phyloP scores from a whole-genome alignment of 1,284 basidiomycete genomes.

The Austroboletus niveus region DNA sequence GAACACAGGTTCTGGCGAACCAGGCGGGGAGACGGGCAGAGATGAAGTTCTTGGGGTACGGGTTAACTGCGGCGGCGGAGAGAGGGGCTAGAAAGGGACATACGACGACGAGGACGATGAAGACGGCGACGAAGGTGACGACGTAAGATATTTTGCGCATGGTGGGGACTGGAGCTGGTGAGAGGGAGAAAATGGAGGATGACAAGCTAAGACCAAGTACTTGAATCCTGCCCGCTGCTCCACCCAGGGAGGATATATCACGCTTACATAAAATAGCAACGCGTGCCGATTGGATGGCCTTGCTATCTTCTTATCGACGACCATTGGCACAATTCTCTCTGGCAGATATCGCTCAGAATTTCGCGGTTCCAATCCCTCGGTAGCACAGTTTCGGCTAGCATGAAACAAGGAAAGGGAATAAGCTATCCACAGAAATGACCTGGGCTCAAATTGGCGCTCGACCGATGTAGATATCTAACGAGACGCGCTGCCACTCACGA shows the following conservation, averaged over 20 bases:
- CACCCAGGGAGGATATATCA: not conserved
- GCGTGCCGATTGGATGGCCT: not conserved
- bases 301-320: slow-evolving; percentile 18
- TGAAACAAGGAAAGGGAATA: not conserved
- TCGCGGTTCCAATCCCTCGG: not conserved
- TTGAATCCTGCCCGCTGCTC: not conserved
- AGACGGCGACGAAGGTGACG: slow-evolving; percentile 54
- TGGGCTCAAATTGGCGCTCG: too few species aligned
- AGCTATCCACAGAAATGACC: too few species aligned
- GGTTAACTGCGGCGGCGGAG: not conserved
- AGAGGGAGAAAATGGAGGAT: not conserved
- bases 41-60: slow-evolving; percentile 50
- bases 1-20: slow-evolving; percentile 39
- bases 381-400: not conserved
- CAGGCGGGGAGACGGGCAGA: slow-evolving; percentile 62
- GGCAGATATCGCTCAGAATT: not conserved
- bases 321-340: slow-evolving; percentile 29
- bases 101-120: slow-evolving; percentile 52
- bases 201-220: not conserved
- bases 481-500: not conserved
- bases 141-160: slow-evolving; percentile 70
- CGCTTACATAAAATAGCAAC: slow-evolving; percentile 6
- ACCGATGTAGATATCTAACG: too few species aligned
- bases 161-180: slow-evolving; percentile 2
- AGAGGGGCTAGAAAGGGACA: slow-evolving; percentile 23